Evolutionary conservation across 2,329 filamentous ascomycete genomes (phyloP), one percentile per base, ranked within the genome.

Genomic region (Exophiala mesophila): DNA sequence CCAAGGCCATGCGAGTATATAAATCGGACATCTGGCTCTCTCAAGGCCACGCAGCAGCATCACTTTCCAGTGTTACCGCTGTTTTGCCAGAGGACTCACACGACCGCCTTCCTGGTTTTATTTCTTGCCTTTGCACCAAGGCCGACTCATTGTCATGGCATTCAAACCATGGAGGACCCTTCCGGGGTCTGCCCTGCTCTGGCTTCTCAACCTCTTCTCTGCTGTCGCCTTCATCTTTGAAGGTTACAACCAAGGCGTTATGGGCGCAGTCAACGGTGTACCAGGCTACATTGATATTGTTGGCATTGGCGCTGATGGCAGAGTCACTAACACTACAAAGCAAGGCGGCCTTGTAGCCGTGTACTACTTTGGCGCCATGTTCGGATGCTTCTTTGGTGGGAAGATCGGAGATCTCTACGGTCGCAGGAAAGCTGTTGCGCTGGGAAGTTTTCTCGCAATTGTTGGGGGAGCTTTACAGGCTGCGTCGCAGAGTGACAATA

Each of bases 301-400:
- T 6, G 64, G 65, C 32, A 73, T 76, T 33, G 72, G 73, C 12
- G 36, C 64, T 1, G 65, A 70, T 49, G 72, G 68, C 18, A 66
- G 61, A 3, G 65, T 74, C 19, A 75, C 71, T 8, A 58, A 71
- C 52, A 64, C 65, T 9, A 65, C 67, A 3, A 68, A 74, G 45
- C 69, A 75, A 53, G 73, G 73, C 5, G 73, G 73, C 26, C 67
- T 76, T 33, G 69, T 72, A 13, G 69, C 71, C n/a, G 63, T 72
- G 2, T 76, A 76, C 52, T 76, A 76, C 49, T 60, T 76, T 17
- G 73, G 73, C 4, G 65, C 63, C 13, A 71, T 74, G 43, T 67
- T 69, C 39, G 72, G 70, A 9, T 74, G 71, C 52, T 73, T 74
- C 49, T 55, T 63, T 8, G 72, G 71, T 8, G 71, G 64, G 6